Base-by-base conservation (phyloP, 1,139 yeast genomes). In the Pneumocystis wakefieldiae region DNA sequence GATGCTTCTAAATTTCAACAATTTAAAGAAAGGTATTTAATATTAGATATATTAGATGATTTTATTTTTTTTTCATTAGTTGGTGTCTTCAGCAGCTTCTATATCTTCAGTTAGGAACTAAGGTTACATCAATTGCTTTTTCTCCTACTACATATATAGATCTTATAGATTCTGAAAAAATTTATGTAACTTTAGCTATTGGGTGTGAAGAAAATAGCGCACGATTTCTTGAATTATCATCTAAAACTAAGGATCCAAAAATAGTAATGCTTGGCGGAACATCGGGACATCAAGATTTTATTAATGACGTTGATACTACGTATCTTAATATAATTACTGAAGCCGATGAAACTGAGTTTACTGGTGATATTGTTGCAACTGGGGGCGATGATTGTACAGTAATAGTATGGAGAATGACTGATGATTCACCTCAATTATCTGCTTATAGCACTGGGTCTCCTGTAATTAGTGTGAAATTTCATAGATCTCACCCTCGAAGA, bases 231-330 rank as follows among this genome's bases (percentile, higher is more conserved):
- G 15, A 48, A 19, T 48, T 19, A 12, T 48, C 55, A 24, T 48
- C 29, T 24, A 29, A 48, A 14, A 1, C 32, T 48, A 48, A 48
- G 12, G 55, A 48, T 24, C 32, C 29, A 12, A 24, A 48, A 24
- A 12, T 48, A 24, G 32, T 48, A 24, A 48, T 24, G 10, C 55
- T 61, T 7, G 62, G 62, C 8, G 62, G 62, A 29, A 53, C 55
- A 53, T 61, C 60, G 35, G 62, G 62, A 19, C 62, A 61, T 35
- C 62, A 61, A 24, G 59, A 36, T 36, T 61, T 61, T 36, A 59
- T 61, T 32, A 61, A 61, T 19, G 62, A 42, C 32, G 38, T 61
- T 10, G 59, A 53, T n/a, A 61, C 42, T 32, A 55, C 48, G 2
- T 48, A 48, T 48, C 28, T 48, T 48, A 48, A 48, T 24, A 48